Base-by-base conservation (phyloP, 2,329 filamentous ascomycete genomes). In the Beauveria medogensis region DNA sequence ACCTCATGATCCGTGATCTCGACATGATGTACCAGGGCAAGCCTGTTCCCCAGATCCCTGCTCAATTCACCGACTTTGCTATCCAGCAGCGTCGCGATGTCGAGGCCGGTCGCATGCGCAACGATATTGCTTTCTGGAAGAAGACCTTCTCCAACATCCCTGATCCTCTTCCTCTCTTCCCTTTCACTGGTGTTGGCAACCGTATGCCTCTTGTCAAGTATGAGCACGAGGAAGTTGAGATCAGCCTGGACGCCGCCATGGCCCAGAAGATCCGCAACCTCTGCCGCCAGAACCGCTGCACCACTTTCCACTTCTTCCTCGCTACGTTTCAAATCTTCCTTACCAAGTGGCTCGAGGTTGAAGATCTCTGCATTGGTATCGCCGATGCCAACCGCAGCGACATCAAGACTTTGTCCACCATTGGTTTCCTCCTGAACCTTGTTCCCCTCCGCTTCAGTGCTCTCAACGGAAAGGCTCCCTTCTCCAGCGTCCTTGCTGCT, bases 291-390 rank as follows among this genome's bases (percentile, higher is more conserved):
- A 63, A 62, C 44, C 64, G 61, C 6, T 63, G 62, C 37, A 71
- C 68, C 0, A 65, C 69, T 0, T 82, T 82, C 67, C 79, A 83
- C 60, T 74, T 82, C 64, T 76, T 78, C 64, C 69, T 83, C 7
- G 71, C 78, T 0, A 69, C 70, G 0, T 72, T 80, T 59, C 66
- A 75, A 20, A 66, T 71, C 0, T 61, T 80, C 34, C 52, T 65
- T 24, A 54, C 60, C n/a, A 64, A 63, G 28, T 64, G 64, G 30
- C 55, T 62, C 41, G 62, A 65, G n/a, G 68, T 71, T 1, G 70
- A 76, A 2, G 72, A 78, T 22, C 59, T 82, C 44, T 72, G 69
- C 57, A 77, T 82, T 58, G 80, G 79, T 14, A 69, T 81, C 14
- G 73, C 75, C 0, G 77, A 80, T 64, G 64, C 65, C 47, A 66